Percentiles rank a stretch among this genome's conserved stretches.
These are phyloP conservation scores for Diaporthe longicolla DNA, from an alignment of 2,329 filamentous ascomycete species.

Conservation along the genomic window DNA sequence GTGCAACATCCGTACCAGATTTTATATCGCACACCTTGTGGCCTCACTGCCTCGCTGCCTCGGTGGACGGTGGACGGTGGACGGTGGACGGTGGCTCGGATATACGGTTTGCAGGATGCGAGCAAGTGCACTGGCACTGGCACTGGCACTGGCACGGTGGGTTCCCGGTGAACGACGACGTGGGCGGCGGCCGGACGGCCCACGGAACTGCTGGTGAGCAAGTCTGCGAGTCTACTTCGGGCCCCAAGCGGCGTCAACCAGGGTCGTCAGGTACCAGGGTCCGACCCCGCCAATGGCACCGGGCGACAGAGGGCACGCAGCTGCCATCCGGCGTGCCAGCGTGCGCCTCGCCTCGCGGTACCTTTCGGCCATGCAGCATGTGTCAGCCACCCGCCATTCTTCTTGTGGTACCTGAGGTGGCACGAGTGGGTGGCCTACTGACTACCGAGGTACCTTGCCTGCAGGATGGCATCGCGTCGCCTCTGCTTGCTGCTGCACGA, in stretches of 20 bases:
- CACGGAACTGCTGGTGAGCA: too few relatives aligned
- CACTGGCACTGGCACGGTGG: background rate
- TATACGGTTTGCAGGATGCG: background rate
- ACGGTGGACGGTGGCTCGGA: too few relatives aligned
- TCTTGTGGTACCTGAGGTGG: background rate
- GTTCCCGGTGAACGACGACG: background rate
- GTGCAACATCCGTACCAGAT: background rate
- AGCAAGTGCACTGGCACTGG: background rate
- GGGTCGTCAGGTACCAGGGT: conserved; percentile 22
- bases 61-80: too few relatives aligned
- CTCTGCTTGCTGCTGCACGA: conserved; percentile 23
- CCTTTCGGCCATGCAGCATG: conserved; percentile 2
- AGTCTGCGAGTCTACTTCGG: background rate
- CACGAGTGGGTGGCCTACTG: background rate
- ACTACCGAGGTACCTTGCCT: background rate
- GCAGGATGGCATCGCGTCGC: background rate
- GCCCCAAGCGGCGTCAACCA: background rate
- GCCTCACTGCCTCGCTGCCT: background rate
- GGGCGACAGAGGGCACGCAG: background rate
- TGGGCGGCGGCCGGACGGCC: background rate
- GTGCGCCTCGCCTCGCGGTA: conserved; percentile 24
- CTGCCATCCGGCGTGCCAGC: conserved; percentile 1
- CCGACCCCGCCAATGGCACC: conserved; percentile 19
- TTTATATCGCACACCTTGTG: background rate
- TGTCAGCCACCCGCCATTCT: conserved; percentile 1